These are phyloP conservation scores for Chytridium lagenaria DNA, from an alignment of 371 early-diverging fungal genomes.

Conservation along the genomic window DNA sequence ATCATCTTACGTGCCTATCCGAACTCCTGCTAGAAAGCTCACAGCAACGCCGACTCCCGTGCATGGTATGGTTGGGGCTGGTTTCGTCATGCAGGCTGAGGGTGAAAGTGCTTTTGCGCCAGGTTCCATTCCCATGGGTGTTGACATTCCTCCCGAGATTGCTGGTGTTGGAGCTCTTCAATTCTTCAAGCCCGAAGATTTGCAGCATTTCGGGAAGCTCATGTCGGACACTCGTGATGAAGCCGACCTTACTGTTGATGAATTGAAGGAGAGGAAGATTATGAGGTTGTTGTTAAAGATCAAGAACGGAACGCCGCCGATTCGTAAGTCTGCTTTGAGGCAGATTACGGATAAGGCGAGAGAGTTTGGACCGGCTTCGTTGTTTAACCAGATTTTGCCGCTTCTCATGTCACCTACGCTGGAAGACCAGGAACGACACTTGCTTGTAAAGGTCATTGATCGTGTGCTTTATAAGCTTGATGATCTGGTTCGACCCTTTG, in stretches of 20 bases:
- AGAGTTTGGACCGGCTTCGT: slow-evolving; percentile 92
- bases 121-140: slow-evolving; percentile 49
- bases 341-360: slow-evolving; percentile 96
- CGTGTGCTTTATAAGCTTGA: slow-evolving; percentile 94
- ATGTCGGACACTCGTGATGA: slow-evolving; percentile 86
- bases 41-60: slow-evolving; percentile 93
- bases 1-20: slow-evolving; percentile 87
- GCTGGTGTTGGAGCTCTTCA: slow-evolving; percentile 92
- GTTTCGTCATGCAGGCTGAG: slow-evolving; percentile 85
- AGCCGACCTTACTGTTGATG: slow-evolving; percentile 81
- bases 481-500: slow-evolving; percentile 94
- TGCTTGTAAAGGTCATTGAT: slow-evolving; percentile 96
- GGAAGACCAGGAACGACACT: slow-evolving; percentile 97
- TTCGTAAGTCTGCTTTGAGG: slow-evolving; percentile 91
- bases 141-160: slow-evolving; percentile 82
- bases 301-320: slow-evolving; percentile 96
- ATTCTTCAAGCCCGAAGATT: slow-evolving; percentile 95
- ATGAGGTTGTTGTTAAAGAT: slow-evolving; percentile 94
- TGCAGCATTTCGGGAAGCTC: slow-evolving; percentile 94
- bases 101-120: slow-evolving; percentile 56
- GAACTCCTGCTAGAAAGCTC: slow-evolving; percentile 94
- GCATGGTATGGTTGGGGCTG: slow-evolving; percentile 64
- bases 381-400: slow-evolving; percentile 96
- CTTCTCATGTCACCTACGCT: slow-evolving; percentile 95
- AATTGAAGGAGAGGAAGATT: slow-evolving; percentile 93